Percentiles rank a stretch among this genome's conserved stretches.
These are phyloP conservation scores for Mimosa bimucronata DNA, from an alignment of 306 rosid species.

Conservation along the genomic window DNA sequence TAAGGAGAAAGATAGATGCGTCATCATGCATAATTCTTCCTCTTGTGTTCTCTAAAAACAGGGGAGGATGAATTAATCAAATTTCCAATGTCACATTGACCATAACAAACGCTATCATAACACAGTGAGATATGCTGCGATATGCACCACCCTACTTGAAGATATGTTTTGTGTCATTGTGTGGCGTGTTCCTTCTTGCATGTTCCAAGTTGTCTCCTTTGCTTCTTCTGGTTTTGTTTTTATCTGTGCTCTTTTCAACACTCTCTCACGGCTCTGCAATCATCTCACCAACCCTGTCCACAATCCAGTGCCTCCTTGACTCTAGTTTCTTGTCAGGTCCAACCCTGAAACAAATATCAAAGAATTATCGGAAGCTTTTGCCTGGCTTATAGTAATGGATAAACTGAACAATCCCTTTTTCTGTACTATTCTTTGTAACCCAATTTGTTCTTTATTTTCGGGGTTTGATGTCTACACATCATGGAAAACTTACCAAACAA, in stretches of 20 bases:
- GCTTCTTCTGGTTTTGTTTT: conserved; percentile 40
- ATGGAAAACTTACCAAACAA: background rate
- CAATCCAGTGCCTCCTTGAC: conserved; percentile 52
- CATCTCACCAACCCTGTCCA: conserved; percentile 39
- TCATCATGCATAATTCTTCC: conserved; percentile 18
- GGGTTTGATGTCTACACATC: conserved; percentile 7
- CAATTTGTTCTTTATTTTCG: background rate
- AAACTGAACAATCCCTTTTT: conserved; percentile 22
- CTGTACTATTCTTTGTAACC: background rate
- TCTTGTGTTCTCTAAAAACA: conserved; percentile 6
- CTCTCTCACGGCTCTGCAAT: conserved; percentile 29
- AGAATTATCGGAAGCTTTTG: conserved; percentile 31
- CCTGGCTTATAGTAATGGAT: conserved; percentile 36
- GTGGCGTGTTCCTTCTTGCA: conserved; percentile 41
- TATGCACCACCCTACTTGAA: conserved; percentile 56
- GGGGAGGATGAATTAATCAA: background rate
- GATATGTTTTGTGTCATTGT: conserved; percentile 17
- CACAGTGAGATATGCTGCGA: conserved; percentile 47
- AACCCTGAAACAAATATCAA: conserved; percentile 28
- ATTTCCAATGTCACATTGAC: conserved; percentile 9
- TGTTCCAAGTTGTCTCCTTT: conserved; percentile 24
- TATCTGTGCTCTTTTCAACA: conserved; percentile 32
- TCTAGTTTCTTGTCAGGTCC: conserved; percentile 39
- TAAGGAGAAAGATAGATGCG: conserved; percentile 18
- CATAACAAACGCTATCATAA: conserved; percentile 29